Conservation (phyloP, 805 yeast genomes). For the Pichia rugopelliculosa region DNA sequence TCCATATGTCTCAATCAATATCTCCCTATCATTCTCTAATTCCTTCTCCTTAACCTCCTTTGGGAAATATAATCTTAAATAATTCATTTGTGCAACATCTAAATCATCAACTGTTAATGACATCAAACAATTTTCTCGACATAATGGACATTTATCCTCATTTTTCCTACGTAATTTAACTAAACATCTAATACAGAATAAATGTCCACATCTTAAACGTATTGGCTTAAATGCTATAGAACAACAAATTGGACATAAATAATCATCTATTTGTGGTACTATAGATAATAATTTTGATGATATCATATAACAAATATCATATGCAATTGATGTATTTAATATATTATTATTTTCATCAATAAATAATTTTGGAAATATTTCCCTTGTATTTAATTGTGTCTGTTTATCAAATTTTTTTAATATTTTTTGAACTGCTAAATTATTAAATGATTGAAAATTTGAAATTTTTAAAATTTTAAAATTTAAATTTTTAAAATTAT, state of each 20-base stretch:
- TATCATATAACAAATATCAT: conserved; percentile 48
- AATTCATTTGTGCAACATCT: conserved; percentile 44
- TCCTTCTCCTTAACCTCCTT: conserved; percentile 57
- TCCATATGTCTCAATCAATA: conserved; percentile 36
- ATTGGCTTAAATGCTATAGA: conserved; percentile 69
- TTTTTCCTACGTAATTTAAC: conserved; percentile 56
- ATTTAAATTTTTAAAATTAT: conserved; percentile 47
- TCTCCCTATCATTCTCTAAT: conserved; percentile 43
- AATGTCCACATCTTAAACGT: conserved; percentile 53
- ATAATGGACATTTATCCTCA: conserved; percentile 61
- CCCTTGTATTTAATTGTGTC: conserved; percentile 46
- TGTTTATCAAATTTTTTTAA: conserved; percentile 71
- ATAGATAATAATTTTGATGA: conserved; percentile 46
- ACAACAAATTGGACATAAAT: conserved; percentile 66
- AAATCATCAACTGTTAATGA: conserved; percentile 54
- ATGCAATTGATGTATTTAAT: conserved; percentile 36
- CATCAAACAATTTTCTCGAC: conserved; percentile 48
- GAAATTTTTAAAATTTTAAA: conserved; percentile 46
- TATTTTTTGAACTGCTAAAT: conserved; percentile 58
- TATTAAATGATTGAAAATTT: conserved; percentile 55
- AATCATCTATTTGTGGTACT: conserved; percentile 71
- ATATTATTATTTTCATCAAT: conserved; percentile 16
- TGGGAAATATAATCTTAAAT: conserved; percentile 58
- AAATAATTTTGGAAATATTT: conserved; percentile 34
- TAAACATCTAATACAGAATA: conserved; percentile 67